Evolutionary conservation across 2,329 filamentous ascomycete species (phyloP).

Genomic region (Cadophora gregata): DNA sequence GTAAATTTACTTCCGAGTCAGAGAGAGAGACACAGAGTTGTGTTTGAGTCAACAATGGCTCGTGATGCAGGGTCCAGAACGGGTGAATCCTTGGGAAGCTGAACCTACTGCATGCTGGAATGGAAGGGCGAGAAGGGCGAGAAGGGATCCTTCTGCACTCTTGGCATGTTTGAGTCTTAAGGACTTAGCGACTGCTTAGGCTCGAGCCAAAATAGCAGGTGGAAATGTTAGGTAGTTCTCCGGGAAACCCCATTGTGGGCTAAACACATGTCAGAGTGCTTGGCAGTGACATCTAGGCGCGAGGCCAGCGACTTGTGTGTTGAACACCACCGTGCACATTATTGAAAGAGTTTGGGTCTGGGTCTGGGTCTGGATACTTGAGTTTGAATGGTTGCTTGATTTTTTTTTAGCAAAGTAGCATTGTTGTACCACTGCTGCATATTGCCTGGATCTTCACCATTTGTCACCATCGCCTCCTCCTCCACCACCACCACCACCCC

Average conservation of each 20-base stretch:
- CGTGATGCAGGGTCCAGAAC: background rate
- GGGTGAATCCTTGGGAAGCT: conserved; percentile 9
- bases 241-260: background rate
- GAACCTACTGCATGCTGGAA: conserved; percentile 13
- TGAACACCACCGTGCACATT: background rate
- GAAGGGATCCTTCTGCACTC: conserved; percentile 2
- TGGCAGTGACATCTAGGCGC: conserved; percentile 1
- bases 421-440: conserved; percentile 14
- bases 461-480: no score
- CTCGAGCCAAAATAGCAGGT: background rate
- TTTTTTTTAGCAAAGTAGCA: conserved; percentile 8
- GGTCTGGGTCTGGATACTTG: background rate
- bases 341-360: background rate
- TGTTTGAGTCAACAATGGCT: background rate
- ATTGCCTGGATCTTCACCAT: background rate
- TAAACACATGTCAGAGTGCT: background rate
- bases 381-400: background rate
- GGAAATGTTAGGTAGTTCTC: background rate
- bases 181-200: background rate
- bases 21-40: background rate
- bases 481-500: background rate
- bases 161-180: conserved; percentile 9
- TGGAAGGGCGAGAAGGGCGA: no score
- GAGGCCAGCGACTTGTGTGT: background rate
- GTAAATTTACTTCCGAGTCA: no score